phyloP scores from a whole-genome alignment of 1,284 basidiomycete species.

The Rhodotorula sp. region DNA sequence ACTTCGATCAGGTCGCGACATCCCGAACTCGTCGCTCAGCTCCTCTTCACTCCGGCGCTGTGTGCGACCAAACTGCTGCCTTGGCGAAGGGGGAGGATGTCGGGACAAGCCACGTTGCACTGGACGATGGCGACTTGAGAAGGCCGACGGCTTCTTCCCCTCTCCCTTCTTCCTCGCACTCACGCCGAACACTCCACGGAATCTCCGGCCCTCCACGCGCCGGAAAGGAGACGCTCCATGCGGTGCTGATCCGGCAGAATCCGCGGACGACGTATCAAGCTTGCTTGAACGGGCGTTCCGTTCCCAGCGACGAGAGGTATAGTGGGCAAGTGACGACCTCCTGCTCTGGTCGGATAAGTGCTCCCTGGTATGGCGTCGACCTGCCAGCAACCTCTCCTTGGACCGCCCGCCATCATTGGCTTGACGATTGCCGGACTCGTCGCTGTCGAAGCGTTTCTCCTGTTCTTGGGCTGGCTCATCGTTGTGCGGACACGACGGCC shows the following conservation, averaged over 20 bases:
- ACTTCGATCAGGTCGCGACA: neutral
- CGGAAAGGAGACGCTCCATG: too few relatives aligned
- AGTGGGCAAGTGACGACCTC: neutral
- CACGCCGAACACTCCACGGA: neutral
- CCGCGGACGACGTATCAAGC: neutral
- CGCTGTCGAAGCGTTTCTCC: neutral
- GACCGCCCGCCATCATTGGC: neutral
- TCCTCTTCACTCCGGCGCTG: neutral
- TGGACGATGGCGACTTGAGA: neutral
- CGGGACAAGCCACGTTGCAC: too few relatives aligned
- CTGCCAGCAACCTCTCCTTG: neutral
- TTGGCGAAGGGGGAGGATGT: too few relatives aligned
- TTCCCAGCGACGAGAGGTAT: too few relatives aligned
- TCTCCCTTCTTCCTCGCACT: neutral
- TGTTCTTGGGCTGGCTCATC: neutral
- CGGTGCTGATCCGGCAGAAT: too few relatives aligned
- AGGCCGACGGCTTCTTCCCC: neutral
- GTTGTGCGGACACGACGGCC: too few relatives aligned
- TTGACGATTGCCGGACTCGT: conserved; percentile 3
- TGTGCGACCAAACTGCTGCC: too few relatives aligned
- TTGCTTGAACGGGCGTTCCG: neutral
- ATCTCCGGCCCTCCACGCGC: too few relatives aligned
- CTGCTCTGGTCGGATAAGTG: neutral
- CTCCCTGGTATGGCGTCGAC: neutral
- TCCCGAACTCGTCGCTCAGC: neutral